phyloP scores from a whole-genome alignment of 2,329 filamentous ascomycete species.

The Pyrenophora seminiperda region DNA sequence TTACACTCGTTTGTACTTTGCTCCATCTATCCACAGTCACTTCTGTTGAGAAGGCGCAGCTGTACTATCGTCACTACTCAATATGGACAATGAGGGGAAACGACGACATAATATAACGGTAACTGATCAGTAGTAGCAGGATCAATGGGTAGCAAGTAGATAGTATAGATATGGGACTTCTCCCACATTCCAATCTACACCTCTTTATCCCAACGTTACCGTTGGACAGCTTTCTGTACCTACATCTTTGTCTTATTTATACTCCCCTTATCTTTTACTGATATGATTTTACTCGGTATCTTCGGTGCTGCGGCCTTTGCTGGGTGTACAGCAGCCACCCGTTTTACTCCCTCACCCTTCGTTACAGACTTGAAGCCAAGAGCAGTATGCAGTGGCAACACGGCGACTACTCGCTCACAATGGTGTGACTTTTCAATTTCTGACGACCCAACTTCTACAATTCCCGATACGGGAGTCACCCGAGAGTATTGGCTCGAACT shows the following conservation, averaged over 20 bases:
- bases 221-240: background rate
- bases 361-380: constrained; percentile 3
- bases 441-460: constrained; percentile 24
- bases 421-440: constrained; percentile 57
- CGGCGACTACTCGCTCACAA: constrained; percentile 32
- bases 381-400: constrained; percentile 41
- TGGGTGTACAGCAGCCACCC: background rate
- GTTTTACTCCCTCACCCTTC: background rate
- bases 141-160: too few species aligned
- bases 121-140: too few species aligned
- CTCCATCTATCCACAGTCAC: too few species aligned
- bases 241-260: background rate
- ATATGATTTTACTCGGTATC: background rate
- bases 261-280: background rate
- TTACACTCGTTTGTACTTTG: too few species aligned
- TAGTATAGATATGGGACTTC: too few species aligned
- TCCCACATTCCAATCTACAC: too few species aligned
- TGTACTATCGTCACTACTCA: too few species aligned
- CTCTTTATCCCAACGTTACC: too few species aligned
- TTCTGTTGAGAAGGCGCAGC: too few species aligned
- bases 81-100: too few species aligned
- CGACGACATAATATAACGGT: too few species aligned
- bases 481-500: constrained; percentile 55
- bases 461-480: constrained; percentile 61
- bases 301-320: background rate